Conservation (phyloP, 768 basidiomycete genomes). For the Phallus indusiatus region DNA sequence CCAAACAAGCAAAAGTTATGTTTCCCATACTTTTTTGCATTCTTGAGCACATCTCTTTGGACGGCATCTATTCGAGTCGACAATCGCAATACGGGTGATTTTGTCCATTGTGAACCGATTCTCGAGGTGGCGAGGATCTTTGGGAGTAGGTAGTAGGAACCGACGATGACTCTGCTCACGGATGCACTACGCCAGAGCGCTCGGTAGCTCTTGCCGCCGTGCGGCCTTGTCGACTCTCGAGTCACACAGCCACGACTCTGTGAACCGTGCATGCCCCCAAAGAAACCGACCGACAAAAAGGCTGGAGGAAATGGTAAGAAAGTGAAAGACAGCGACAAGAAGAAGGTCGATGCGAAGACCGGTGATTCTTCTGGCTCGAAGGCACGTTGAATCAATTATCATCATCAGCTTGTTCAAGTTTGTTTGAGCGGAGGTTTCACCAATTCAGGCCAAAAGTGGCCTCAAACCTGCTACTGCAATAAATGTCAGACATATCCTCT, state of each 20-base stretch:
- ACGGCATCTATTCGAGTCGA: conserved; percentile 86
- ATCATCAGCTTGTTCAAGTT: neutral
- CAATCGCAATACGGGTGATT: conserved; percentile 96
- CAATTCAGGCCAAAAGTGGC: conserved; percentile 39
- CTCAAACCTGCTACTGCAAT: conserved; percentile 74
- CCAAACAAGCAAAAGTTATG: neutral
- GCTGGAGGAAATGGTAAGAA: conserved; percentile 30
- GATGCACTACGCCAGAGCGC: neutral
- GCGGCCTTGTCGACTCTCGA: neutral
- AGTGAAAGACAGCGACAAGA: conserved; percentile 11
- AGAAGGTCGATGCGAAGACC: conserved; percentile 15
- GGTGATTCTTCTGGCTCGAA: conserved; percentile 13
- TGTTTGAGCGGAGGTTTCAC: neutral
- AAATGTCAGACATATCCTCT: conserved; percentile 81
- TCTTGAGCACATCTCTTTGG: conserved; percentile 96
- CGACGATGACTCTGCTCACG: neutral
- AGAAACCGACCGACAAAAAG: conserved; percentile 34
- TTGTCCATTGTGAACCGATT: conserved; percentile 67
- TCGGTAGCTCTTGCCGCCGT: neutral
- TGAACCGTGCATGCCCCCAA: conserved; percentile 8
- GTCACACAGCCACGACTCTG: conserved; percentile 1
- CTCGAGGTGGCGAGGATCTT: conserved; percentile 7
- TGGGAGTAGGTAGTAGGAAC: neutral
- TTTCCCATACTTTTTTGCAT: conserved; percentile 76
- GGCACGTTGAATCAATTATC: conserved; percentile 1